phyloP scores from a whole-genome alignment of 2,329 filamentous ascomycete genomes.

The Alternaria sp. region DNA sequence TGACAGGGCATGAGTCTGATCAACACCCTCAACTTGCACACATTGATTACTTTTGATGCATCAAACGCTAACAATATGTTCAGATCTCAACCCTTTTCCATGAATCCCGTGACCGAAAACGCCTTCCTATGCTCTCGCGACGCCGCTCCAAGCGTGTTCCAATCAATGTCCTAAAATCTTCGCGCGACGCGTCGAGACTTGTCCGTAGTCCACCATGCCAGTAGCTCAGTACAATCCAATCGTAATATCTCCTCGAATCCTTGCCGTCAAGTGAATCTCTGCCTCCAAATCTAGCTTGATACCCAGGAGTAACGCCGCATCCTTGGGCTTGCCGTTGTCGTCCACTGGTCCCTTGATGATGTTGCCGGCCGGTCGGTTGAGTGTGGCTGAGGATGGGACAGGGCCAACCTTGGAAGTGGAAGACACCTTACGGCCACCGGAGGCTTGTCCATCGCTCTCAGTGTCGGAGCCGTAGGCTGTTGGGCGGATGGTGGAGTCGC shows the following conservation, averaged over 20 bases:
- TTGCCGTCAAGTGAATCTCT: conserved; percentile 66
- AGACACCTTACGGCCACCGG: conserved; percentile 46
- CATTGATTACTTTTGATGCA: neutral
- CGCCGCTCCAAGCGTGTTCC: neutral
- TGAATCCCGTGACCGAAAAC: neutral
- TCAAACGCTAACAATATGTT: conserved; percentile 12
- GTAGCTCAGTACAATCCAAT: conserved; percentile 61
- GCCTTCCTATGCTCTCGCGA: neutral
- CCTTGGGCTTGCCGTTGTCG: conserved; percentile 63
- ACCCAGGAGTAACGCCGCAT: conserved; percentile 64
- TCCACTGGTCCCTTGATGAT: conserved; percentile 65
- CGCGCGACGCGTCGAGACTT: neutral
- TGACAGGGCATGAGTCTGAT: conserved; percentile 68
- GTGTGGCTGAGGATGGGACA: conserved; percentile 48
- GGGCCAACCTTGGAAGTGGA: conserved; percentile 34
- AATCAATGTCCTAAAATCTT: neutral
- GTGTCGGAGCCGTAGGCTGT: conserved; percentile 46
- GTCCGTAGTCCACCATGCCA: neutral
- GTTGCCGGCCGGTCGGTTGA: conserved; percentile 48
- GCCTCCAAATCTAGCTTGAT: conserved; percentile 70
- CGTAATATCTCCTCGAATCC: conserved; percentile 66
- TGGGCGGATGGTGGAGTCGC: conserved; percentile 37
- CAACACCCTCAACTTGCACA: conserved; percentile 3
- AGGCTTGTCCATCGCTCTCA: conserved; percentile 50
- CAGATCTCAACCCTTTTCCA: neutral